Evolutionary conservation across 208 protist species (phyloP), one percentile per base, ranked within the genome.

Genomic region (Herpetomonas samuelpessoai): DNA sequence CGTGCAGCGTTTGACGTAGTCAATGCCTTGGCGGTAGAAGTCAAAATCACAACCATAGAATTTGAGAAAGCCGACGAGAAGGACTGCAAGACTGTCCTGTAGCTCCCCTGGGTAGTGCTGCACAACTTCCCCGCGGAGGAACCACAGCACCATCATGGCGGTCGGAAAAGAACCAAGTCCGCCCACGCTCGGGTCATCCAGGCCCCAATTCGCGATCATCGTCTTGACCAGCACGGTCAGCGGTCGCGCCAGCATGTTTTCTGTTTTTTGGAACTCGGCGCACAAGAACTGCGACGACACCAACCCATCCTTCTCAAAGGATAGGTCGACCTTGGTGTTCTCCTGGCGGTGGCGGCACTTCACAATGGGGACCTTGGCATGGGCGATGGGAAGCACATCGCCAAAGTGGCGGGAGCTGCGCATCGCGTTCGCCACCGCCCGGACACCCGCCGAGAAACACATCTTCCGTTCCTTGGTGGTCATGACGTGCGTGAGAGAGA

Each of bases 141-240:
- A 95, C 66, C 76, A 95, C 35, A 95, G 64, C 16, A 92, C 89
- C 66, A 95, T 77, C 2, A 95, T 49, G 2, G 89, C 61, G 12
- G 79, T 86, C 14, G 86, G 86, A 57, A 95, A 95, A 14, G 89
- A 95, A 14, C 89, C 89, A 21, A 95, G 78, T 35, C 89, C 89
- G 14, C 86, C 86, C 3, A 74, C 48, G 61, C 86, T 93, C 4
- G 89, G 85, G 60, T 95, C 89, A 57, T 90, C 75, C 12, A 95
- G 59, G 1, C 51, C 50, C 57, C 53, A 76, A 48, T 74, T 64
- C 24, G 79, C 70, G 29, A 95, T 29, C 4, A 93, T 60, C 2
- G 76, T 68, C 62, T 95, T 95, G 1, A 95, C 57, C 1, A 95
- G 75, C 10, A 93, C 74, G 29, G 81, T 92, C 24, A 95, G 64